Percentiles rank a stretch among this genome's conserved stretches.
These are phyloP conservation scores for Agaricus bisporus DNA, from an alignment of 768 basidiomycete species.

Conservation along the genomic window DNA sequence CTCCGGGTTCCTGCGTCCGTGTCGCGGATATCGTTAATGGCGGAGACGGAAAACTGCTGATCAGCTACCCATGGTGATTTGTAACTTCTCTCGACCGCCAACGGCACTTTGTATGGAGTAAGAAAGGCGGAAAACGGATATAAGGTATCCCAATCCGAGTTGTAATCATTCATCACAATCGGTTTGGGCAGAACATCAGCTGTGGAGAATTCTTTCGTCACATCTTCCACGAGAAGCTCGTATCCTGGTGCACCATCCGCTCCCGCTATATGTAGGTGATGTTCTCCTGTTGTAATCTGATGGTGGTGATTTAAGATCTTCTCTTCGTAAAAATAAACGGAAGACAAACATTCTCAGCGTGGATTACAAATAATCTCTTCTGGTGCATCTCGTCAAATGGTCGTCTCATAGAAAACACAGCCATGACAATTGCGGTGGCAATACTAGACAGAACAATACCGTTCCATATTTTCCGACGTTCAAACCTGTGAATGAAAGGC, in stretches of 20 bases:
- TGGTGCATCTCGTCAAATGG: slow-evolving; percentile 86
- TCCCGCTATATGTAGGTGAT: slow-evolving; percentile 73
- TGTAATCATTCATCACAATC: slow-evolving; percentile 67
- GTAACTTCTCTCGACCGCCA: slow-evolving; percentile 45
- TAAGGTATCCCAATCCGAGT: slow-evolving; percentile 83
- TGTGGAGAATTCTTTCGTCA: slow-evolving; percentile 56
- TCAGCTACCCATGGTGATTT: slow-evolving; percentile 40
- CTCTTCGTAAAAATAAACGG: background rate
- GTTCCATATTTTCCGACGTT: slow-evolving; percentile 26
- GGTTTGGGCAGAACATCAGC: slow-evolving; percentile 31
- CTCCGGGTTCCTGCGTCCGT: slow-evolving; percentile 55
- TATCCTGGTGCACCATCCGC: slow-evolving; percentile 84
- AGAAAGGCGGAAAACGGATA: slow-evolving; percentile 84
- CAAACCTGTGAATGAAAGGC: slow-evolving; percentile 75
- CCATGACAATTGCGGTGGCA: slow-evolving; percentile 44
- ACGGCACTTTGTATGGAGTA: slow-evolving; percentile 72
- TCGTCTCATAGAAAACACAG: slow-evolving; percentile 48
- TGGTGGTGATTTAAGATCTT: background rate
- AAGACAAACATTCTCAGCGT: slow-evolving; percentile 76
- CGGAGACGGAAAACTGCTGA: slow-evolving; percentile 45
- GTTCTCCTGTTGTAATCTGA: slow-evolving; percentile 66
- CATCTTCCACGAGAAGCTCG: slow-evolving; percentile 48
- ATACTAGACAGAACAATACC: slow-evolving; percentile 41
- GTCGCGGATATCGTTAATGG: slow-evolving; percentile 52
- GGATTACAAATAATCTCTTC: slow-evolving; percentile 77